A percentile compares a stretch with the other conserved stretches of the same genome.
These are phyloP conservation scores for Peronospora farinosa DNA, from an alignment of 352 stramenopile genomes.

Conservation along the genomic window DNA sequence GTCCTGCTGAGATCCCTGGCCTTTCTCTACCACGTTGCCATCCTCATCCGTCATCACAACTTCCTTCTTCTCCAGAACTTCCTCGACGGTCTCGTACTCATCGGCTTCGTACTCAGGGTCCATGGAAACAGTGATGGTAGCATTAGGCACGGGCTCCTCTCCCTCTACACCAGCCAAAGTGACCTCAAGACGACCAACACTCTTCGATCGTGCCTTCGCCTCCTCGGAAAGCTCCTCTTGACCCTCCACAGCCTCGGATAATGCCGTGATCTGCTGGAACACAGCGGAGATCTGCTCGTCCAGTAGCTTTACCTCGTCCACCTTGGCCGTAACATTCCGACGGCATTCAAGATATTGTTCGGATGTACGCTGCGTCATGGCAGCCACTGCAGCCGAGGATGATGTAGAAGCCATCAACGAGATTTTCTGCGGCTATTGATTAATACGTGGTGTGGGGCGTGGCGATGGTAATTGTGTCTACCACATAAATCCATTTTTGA, in stretches of 20 bases:
- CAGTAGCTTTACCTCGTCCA: constrained; percentile 68
- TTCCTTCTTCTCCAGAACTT: constrained; percentile 52
- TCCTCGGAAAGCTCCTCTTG: constrained; percentile 26
- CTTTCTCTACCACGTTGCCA: constrained; percentile 41
- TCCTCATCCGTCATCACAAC: constrained; percentile 44
- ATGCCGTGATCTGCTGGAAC: constrained; percentile 60
- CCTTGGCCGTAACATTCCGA: constrained; percentile 68
- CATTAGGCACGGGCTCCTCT: constrained; percentile 42
- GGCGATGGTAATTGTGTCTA: background rate
- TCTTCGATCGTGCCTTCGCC: constrained; percentile 42
- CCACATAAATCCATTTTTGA: constrained; percentile 4
- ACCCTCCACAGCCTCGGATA: constrained; percentile 36
- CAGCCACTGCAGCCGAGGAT: constrained; percentile 44
- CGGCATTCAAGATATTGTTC: constrained; percentile 80
- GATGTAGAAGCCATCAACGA: constrained; percentile 41
- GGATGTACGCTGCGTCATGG: constrained; percentile 68
- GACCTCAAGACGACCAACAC: constrained; percentile 64
- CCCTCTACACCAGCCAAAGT: constrained; percentile 52
- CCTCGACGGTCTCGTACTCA: constrained; percentile 46
- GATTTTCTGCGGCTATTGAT: constrained; percentile 12
- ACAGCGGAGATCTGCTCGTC: constrained; percentile 67
- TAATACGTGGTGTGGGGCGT: constrained; percentile 24
- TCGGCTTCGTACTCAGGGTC: constrained; percentile 75
- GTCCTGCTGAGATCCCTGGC: constrained; percentile 28
- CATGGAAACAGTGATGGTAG: constrained; percentile 58